Conservation (phyloP, 106 monocot species). For the Acorus gramineus region DNA sequence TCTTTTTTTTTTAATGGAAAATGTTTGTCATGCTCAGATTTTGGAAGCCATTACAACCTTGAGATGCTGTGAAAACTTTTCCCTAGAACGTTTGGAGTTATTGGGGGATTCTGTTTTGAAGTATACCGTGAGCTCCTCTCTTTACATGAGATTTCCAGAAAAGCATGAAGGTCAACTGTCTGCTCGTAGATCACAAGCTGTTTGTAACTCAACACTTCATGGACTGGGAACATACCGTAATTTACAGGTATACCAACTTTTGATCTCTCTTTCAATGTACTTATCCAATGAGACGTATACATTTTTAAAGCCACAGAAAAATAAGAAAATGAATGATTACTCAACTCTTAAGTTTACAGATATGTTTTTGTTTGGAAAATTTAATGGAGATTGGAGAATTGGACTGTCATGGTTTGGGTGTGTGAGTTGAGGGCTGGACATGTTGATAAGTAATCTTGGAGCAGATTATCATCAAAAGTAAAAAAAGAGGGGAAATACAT, state of each 20-base stretch:
- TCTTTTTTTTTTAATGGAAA: not conserved
- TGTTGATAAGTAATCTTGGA: too few relatives aligned
- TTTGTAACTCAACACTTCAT: slow-evolving; percentile 84
- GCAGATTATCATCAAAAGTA: too few relatives aligned
- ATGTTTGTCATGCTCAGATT: slow-evolving; percentile 37
- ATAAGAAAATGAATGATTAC: too few relatives aligned
- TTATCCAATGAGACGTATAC: not conserved
- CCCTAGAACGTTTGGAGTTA: slow-evolving; percentile 80
- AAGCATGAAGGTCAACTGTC: slow-evolving; percentile 76
- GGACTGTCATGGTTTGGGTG: too few relatives aligned
- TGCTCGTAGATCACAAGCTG: slow-evolving; percentile 31
- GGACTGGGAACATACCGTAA: slow-evolving; percentile 45
- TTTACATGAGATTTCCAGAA: slow-evolving; percentile 64
- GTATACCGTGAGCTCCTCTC: slow-evolving; percentile 64
- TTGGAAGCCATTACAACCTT: slow-evolving; percentile 83
- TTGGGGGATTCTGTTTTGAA: slow-evolving; percentile 93
- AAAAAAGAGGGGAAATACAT: too few relatives aligned
- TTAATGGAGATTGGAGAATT: too few relatives aligned
- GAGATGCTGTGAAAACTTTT: slow-evolving; percentile 80
- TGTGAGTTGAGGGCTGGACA: too few relatives aligned
- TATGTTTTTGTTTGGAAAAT: too few relatives aligned
- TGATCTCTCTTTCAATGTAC: not conserved
- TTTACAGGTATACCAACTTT: slow-evolving; percentile 46
- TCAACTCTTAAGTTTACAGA: too few relatives aligned
- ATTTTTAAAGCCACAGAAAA: too few relatives aligned